Conservation (phyloP, 352 stramenopile genomes). For the Peronospora farinosa region DNA sequence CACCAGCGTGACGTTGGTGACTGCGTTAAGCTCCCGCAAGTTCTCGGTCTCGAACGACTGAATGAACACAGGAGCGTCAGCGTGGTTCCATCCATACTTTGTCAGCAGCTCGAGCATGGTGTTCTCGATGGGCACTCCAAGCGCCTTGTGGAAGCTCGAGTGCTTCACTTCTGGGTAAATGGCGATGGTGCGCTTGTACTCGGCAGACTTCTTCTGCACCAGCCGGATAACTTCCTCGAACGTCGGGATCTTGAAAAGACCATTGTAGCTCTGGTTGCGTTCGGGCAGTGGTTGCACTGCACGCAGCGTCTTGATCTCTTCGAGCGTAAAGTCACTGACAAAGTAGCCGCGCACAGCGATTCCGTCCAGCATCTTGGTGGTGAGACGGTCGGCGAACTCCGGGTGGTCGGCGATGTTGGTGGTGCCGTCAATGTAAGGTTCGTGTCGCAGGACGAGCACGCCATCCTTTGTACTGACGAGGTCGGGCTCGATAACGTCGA, state of each 20-base stretch:
- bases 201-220: conserved; percentile 53
- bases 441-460: conserved; percentile 80
- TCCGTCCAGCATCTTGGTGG: conserved; percentile 54
- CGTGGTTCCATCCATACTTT: conserved; percentile 59
- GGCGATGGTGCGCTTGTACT: conserved; percentile 56
- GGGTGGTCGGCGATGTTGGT: conserved; percentile 79
- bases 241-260: conserved; percentile 82
- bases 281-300: conserved; percentile 74
- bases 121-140: conserved; percentile 72
- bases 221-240: conserved; percentile 86
- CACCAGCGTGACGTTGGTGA: conserved; percentile 68
- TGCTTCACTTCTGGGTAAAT: conserved; percentile 89
- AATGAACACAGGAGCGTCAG: conserved; percentile 56
- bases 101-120: conserved; percentile 68
- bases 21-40: conserved; percentile 55
- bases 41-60: conserved; percentile 77
- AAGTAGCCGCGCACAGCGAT: conserved; percentile 69
- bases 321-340: conserved; percentile 87
- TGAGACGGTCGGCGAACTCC: conserved; percentile 63
- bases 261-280: conserved; percentile 76
- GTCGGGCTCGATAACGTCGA: conserved; percentile 90
- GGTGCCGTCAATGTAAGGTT: conserved; percentile 85
- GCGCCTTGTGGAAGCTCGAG: conserved; percentile 59
- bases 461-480: conserved; percentile 84
- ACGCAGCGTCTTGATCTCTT: conserved; percentile 84